These are phyloP conservation scores for Hymenoscyphus albidus DNA, from an alignment of 2,329 filamentous ascomycete species.

Conservation along the genomic window DNA sequence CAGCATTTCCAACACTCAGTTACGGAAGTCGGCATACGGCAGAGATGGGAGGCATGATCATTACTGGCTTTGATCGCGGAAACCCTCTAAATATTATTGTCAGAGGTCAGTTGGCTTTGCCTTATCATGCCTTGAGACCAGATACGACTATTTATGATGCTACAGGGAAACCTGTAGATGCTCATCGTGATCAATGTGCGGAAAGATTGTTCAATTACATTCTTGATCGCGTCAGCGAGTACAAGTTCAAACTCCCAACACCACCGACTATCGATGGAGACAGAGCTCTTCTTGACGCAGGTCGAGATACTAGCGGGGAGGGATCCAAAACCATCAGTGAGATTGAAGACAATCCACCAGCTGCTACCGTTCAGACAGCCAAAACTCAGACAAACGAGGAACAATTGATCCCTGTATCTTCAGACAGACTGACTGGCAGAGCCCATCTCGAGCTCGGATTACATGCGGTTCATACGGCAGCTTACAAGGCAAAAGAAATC, in stretches of 20 bases:
- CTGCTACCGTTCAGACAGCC: slow-evolving; percentile 36
- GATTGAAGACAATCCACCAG: slow-evolving; percentile 64
- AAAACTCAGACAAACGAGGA: slow-evolving; percentile 35
- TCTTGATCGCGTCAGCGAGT: slow-evolving; percentile 84
- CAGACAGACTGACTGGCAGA: slow-evolving; percentile 67
- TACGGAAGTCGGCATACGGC: slow-evolving; percentile 68
- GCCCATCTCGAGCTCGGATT: slow-evolving; percentile 68
- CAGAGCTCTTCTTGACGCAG: slow-evolving; percentile 73
- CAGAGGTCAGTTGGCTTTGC: slow-evolving; percentile 81
- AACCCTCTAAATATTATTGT: slow-evolving; percentile 92
- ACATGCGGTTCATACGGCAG: slow-evolving; percentile 66
- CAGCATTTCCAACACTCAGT: slow-evolving; percentile 51
- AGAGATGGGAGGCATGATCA: slow-evolving; percentile 97
- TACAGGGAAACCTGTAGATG: slow-evolving; percentile 73
- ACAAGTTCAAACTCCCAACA: slow-evolving; percentile 72
- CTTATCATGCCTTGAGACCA: slow-evolving; percentile 76
- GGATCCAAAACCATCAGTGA: slow-evolving; percentile 68
- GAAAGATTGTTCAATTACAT: slow-evolving; percentile 95
- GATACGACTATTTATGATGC: slow-evolving; percentile 87
- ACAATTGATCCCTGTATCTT: slow-evolving; percentile 59
- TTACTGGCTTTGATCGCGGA: slow-evolving; percentile 92
- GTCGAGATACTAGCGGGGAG: slow-evolving; percentile 71
- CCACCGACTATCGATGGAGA: slow-evolving; percentile 77
- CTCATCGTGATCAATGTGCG: slow-evolving; percentile 72
- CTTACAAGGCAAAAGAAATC: slow-evolving; percentile 72